Evolutionary conservation across 2,329 filamentous ascomycete genomes (phyloP), one percentile per base, ranked within the genome.

Genomic region (Volutella citrinella): DNA sequence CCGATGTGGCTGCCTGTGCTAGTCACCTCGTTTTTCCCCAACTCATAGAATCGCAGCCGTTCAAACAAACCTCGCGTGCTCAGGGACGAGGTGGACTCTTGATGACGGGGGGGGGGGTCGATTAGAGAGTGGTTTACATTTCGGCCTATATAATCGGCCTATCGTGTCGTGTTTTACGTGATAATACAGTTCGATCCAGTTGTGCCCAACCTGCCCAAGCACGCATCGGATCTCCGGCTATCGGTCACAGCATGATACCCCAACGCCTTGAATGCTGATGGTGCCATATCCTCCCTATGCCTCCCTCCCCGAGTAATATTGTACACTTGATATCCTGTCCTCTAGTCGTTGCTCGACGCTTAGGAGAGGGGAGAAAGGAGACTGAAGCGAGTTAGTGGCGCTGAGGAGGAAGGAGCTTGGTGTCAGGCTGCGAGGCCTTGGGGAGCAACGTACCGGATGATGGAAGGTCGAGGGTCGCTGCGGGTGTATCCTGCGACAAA

Each of bases 381-480:
- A 58, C 78, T 82, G 36, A 14, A n/a, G 19, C 12, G 14, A 5
- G 6, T 19, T 16, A 25, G 34, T 21, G 27, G 36, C 7, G 5
- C 41, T 64, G 33, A 62, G 55, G 37, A 18, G 22, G 19, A 9
- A 11, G 17, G 11, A 13, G 10, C n/a, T 14, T 13, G 20, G 15
- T 18, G 13, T 8, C 11, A 12, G 10, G 15, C 11, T 10, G 27
- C n/a, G 5, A 9, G n/a, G 14, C 2, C 3, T 8, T 17, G 4
- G 19, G 21, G 19, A 30, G 22, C 5, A 37, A 21, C 68, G 34
- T 68, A 78, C 74, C 70, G 69, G 56, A 79, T 78, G 52, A 74
- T 56, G 9, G 87, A 83, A 35, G 93, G 93, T 61, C 86, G 81
- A 24, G 93, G 93, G 64, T 91, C 85, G 73, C 90, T 97, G 64